Conservation (phyloP, 768 basidiomycete species). For the Lentinula sp. region DNA sequence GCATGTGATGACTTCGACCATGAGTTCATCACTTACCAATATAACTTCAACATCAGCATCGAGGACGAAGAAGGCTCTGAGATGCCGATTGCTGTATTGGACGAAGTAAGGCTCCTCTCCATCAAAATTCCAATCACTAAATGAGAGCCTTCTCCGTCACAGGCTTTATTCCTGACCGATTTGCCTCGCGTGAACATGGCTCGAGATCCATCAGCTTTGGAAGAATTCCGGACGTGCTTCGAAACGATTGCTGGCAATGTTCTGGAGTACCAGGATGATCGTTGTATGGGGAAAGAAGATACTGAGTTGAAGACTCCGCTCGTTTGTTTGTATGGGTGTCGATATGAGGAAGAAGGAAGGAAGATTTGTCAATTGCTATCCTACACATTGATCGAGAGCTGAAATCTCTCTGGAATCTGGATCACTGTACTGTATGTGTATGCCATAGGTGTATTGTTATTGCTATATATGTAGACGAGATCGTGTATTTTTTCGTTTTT, state of each 20-base stretch:
- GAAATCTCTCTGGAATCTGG: background rate
- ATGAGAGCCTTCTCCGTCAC: background rate
- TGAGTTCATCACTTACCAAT: conserved; percentile 41
- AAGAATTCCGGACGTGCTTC: conserved; percentile 33
- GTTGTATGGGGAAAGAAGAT: background rate
- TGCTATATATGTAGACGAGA: background rate
- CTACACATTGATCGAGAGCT: background rate
- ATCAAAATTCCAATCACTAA: background rate
- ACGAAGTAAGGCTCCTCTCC: conserved; percentile 26
- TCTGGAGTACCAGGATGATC: background rate
- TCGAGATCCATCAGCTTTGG: conserved; percentile 30
- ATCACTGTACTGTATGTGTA: background rate
- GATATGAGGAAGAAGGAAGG: background rate
- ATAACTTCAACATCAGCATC: conserved; percentile 42
- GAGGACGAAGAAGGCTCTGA: conserved; percentile 40
- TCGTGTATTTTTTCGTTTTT: too few relatives aligned
- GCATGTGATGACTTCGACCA: conserved; percentile 49
- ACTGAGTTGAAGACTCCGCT: conserved; percentile 1
- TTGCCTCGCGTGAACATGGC: conserved; percentile 37
- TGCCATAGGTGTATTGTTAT: background rate
- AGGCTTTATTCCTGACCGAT: conserved; percentile 41
- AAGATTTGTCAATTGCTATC: background rate
- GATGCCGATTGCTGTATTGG: conserved; percentile 42
- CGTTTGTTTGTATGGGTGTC: background rate
- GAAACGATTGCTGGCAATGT: conserved; percentile 7